phyloP scores from a whole-genome alignment of 2,329 filamentous ascomycete genomes.

The Diatrype stigma region DNA sequence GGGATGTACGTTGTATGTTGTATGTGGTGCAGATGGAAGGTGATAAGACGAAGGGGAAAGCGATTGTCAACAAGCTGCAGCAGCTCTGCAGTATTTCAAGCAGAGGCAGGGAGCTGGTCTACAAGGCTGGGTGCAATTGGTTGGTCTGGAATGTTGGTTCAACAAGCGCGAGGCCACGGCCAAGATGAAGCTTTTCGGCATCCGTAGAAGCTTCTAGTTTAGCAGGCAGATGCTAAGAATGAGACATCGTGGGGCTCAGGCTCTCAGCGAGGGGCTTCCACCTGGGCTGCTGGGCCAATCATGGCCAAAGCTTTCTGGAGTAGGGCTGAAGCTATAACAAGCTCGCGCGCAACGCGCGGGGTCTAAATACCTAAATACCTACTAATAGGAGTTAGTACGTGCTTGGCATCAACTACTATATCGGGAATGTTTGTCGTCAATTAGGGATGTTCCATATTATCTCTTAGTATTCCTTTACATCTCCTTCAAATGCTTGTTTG shows the following conservation, averaged over 20 bases:
- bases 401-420: neutral
- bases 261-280: neutral
- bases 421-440: neutral
- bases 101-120: too few relatives aligned
- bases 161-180: neutral
- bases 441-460: too few relatives aligned
- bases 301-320: neutral
- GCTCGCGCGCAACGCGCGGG: too few relatives aligned
- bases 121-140: neutral
- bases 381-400: too few relatives aligned
- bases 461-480: too few relatives aligned
- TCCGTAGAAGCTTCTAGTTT: neutral
- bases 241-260: neutral
- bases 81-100: neutral
- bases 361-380: too few relatives aligned
- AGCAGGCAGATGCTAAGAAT: neutral
- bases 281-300: neutral
- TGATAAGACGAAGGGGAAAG: neutral
- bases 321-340: neutral
- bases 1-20: neutral
- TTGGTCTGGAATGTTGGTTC: neutral
- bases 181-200: neutral
- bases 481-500: too few relatives aligned
- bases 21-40: neutral
- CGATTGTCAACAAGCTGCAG: neutral